Base-by-base conservation (phyloP, 805 yeast species). In the Kuraishia cidri region DNA sequence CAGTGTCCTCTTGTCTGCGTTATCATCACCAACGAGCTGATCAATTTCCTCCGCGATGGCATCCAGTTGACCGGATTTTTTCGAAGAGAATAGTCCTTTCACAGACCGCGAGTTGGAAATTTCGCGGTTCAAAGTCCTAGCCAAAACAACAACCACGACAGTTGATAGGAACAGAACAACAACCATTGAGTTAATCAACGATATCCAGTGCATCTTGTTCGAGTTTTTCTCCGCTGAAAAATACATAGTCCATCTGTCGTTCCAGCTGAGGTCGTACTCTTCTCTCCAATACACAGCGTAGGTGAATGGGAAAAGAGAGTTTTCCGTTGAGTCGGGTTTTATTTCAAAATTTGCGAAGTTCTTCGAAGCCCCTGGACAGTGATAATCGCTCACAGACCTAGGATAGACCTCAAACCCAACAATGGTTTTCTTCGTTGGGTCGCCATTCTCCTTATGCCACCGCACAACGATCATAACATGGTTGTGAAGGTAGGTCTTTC, bases 401-500 rank as follows among this genome's bases (percentile, higher is more conserved):
- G 95, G 95, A 49, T 86, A 86, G 10, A 85, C 83, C 56, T 86
- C 96, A 44, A 87, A 82, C 0, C 95, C 96, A 13, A 86, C 94
- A 44, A 86, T 83, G 3, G 83, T 65, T 41, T 67, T 62, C 31
- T 58, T 53, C 12, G 40, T 39, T 6, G 51, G 47, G 31, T 50
- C 54, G 21, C 62, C 57, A 48, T 62, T 53, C 38, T 69, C 62
- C 31, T 60, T 58, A 43, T 84, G 80, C 57, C 75, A 82, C 46
- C 95, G 67, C 27, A 86, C 66, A 10, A 87, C 90, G 34, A 86
- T 46, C 79, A 80, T 80, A 7, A 81, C 75, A 51, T 87, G 95
- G 50, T 84, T 86, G 54, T 87, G 74, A 20, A 86, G 40, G 48
- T 72, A 81, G 4, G 77, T 61, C 31, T 69, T 68, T n/a, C 65